Evolutionary conservation across 2,329 filamentous ascomycete species (phyloP).

Genomic region (Penicillium sp.): DNA sequence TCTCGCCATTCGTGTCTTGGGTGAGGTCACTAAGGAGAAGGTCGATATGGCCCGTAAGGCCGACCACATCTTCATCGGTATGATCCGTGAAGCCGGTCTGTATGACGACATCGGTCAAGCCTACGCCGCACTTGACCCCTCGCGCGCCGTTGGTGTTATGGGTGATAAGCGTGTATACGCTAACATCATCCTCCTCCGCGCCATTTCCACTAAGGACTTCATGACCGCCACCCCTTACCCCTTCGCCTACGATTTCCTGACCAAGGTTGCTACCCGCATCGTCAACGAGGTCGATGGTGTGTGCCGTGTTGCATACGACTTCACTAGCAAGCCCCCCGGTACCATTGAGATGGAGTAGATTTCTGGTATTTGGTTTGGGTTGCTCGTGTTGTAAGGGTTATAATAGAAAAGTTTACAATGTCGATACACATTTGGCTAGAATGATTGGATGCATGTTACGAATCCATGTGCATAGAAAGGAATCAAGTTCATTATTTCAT

Average conservation of each 20-base stretch:
- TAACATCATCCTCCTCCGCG: constrained; percentile 43
- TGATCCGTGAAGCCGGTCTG: constrained; percentile 45
- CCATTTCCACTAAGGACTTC: constrained; percentile 63
- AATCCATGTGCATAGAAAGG: constrained; percentile 16
- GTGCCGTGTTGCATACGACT: constrained; percentile 67
- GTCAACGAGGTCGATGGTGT: constrained; percentile 74
- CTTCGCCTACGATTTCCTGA: constrained; percentile 64
- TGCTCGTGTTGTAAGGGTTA: background rate
- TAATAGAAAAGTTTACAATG: constrained; percentile 2
- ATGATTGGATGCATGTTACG: constrained; percentile 8
- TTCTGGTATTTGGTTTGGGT: background rate
- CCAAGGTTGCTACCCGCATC: constrained; percentile 62
- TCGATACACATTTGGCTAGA: background rate
- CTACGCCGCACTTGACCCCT: constrained; percentile 65
- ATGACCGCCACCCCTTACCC: constrained; percentile 73
- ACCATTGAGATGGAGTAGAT: constrained; percentile 29
- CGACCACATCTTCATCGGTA: constrained; percentile 48
- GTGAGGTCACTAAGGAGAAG: constrained; percentile 76
- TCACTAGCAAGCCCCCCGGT: constrained; percentile 28
- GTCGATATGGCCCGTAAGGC: constrained; percentile 66
- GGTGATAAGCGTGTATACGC: constrained; percentile 63
- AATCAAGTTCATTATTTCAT: constrained; percentile 4
- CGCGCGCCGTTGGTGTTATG: constrained; percentile 57
- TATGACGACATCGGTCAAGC: constrained; percentile 64
- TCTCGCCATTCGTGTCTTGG: constrained; percentile 75